phyloP scores from a whole-genome alignment of 2,329 filamentous ascomycete species.

The Microdochium paspali region DNA sequence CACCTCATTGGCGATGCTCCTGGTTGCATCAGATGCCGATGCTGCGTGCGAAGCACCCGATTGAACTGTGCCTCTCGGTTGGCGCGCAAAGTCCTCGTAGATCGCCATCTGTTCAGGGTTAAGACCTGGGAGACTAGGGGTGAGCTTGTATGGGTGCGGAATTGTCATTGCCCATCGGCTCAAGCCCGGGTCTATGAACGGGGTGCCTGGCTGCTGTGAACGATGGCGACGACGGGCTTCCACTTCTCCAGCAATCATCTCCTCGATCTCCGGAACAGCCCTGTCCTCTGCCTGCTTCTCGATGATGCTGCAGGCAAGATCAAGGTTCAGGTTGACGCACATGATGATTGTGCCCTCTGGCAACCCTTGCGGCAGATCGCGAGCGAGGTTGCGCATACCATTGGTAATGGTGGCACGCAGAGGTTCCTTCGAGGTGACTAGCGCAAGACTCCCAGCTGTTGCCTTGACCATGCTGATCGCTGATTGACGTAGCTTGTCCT shows the following conservation, averaged over 20 bases:
- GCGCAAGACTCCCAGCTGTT: constrained; percentile 82
- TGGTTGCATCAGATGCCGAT: constrained; percentile 50
- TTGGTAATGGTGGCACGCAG: constrained; percentile 95
- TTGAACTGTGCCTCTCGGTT: constrained; percentile 57
- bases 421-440: constrained; percentile 98
- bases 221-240: constrained; percentile 70
- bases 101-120: constrained; percentile 91
- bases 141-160: constrained; percentile 84
- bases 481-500: constrained; percentile 74
- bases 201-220: constrained; percentile 65
- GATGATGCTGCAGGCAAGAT: constrained; percentile 85
- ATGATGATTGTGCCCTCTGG: constrained; percentile 94
- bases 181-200: constrained; percentile 72
- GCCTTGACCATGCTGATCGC: constrained; percentile 93
- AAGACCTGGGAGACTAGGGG: constrained; percentile 57
- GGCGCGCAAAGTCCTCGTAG: constrained; percentile 90
- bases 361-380: constrained; percentile 67
- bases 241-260: constrained; percentile 76
- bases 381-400: constrained; percentile 70
- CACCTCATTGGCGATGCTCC: constrained; percentile 54
- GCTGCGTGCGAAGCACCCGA: constrained; percentile 45
- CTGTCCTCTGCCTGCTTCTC: constrained; percentile 93
- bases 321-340: constrained; percentile 97
- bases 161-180: constrained; percentile 92
- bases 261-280: constrained; percentile 88